phyloP scores from a whole-genome alignment of 1,139 yeast genomes.

The Suhomyces wounanorum region DNA sequence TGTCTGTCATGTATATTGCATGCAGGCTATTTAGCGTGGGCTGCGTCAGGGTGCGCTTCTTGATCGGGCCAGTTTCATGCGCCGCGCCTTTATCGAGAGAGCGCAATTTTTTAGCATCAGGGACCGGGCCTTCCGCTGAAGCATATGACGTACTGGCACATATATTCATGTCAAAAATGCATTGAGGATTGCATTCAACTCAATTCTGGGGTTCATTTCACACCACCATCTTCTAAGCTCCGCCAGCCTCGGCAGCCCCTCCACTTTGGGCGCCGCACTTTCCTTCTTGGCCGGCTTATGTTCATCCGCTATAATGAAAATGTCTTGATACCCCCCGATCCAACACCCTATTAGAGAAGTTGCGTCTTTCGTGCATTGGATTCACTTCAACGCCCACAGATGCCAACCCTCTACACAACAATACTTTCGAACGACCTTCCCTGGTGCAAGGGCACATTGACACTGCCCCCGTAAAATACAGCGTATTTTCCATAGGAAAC shows the following conservation, averaged over 20 bases:
- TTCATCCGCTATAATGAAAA: no score
- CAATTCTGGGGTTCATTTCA: background rate
- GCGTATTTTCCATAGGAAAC: background rate
- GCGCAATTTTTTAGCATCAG: slow-evolving; percentile 2
- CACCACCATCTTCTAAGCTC: background rate
- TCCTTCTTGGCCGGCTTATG: background rate
- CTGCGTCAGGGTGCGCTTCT: background rate
- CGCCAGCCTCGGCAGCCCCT: background rate
- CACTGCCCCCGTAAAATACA: background rate
- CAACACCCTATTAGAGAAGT: background rate
- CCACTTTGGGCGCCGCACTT: background rate
- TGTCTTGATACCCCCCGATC: no score
- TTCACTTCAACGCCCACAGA: background rate
- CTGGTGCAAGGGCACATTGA: background rate
- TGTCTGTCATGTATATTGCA: background rate
- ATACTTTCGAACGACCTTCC: background rate
- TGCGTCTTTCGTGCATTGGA: background rate
- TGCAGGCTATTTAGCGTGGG: background rate
- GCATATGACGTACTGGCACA: background rate
- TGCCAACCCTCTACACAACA: background rate
- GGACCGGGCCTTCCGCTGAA: slow-evolving; percentile 2
- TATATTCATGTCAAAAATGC: background rate
- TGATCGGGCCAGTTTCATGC: background rate
- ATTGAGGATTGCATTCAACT: background rate
- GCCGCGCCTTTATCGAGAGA: background rate